Base-by-base conservation (phyloP, 768 basidiomycete genomes). In the Strobilomyces confusus region DNA sequence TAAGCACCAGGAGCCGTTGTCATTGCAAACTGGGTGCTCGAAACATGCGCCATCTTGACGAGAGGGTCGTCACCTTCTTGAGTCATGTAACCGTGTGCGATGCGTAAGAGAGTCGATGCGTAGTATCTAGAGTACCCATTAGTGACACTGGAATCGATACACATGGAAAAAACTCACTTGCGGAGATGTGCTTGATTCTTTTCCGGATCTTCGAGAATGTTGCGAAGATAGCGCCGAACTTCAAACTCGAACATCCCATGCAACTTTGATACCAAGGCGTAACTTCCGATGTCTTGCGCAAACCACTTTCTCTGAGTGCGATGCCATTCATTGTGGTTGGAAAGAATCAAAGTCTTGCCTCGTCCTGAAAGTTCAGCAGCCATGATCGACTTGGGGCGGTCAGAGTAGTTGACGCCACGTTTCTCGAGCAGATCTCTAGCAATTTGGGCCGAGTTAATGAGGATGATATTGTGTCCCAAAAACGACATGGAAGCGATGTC, bases 381-480 rank as follows among this genome's bases (percentile, higher is more conserved):
- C 61, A 63, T 63, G 4, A 60, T 38, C 1, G 61, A 63, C 22
- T 44, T 55, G 26, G 61, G 63, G 12, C 59, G 61, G 25, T 64
- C 63, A 9, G 78, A 75, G 55, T 76, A 81, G 14, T 72, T 75
- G 30, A 58, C 54, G 22, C 75, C 67, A 29, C 75, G 71, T 51
- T 73, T 80, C 56, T 80, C 77, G 5, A 81, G 69, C 5, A 80
- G 65, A 19, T 80, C 78, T 17, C 63, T 58, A 9, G 74, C 70
- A 5, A 71, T 72, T 36, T 68, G 60, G 6, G 73, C 69, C 14
- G 78, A 73, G 49, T 77, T 77, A 7, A 81, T 59, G 36, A 79
- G 51, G 19, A 79, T 64, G 40, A 79, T 64, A 7, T 74, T 72
- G 54, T 76, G 51, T 43, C 58, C 56, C 4, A 58, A 48, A 4